These are phyloP conservation scores for Alnus glutinosa DNA, from an alignment of 306 rosid species.

Conservation along the genomic window DNA sequence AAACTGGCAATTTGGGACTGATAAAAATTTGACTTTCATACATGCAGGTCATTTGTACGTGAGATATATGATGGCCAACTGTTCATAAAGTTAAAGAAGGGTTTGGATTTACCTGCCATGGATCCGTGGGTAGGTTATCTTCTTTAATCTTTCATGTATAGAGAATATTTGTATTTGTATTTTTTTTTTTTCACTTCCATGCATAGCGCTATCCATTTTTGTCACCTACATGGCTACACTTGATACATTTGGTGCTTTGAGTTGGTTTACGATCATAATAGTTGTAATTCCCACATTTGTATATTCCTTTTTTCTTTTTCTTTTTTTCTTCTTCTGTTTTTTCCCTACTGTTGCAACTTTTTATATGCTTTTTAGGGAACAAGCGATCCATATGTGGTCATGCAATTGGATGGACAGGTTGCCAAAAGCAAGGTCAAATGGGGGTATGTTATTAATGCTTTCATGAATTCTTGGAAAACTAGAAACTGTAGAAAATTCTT, in stretches of 20 bases:
- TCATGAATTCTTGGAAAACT: not conserved
- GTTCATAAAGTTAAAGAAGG: slow-evolving; percentile 75
- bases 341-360: slow-evolving; percentile 14
- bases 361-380: slow-evolving; percentile 70
- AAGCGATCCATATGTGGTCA: slow-evolving; percentile 88
- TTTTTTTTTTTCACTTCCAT: slow-evolving; percentile 11
- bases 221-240: not conserved
- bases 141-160: slow-evolving; percentile 14
- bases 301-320: slow-evolving; percentile 6
- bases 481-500: not conserved
- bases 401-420: slow-evolving; percentile 80
- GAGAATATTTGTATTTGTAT: not conserved
- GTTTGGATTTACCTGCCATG: slow-evolving; percentile 80
- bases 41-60: slow-evolving; percentile 72
- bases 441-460: slow-evolving; percentile 61
- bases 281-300: not conserved
- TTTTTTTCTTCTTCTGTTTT: slow-evolving; percentile 1
- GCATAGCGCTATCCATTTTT: too few species aligned
- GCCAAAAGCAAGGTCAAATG: slow-evolving; percentile 79
- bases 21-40: slow-evolving; percentile 13
- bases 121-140: slow-evolving; percentile 80
- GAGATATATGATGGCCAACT: slow-evolving; percentile 87
- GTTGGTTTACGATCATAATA: slow-evolving; percentile 4
- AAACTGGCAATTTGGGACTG: slow-evolving; percentile 11
- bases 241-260: not conserved